These are phyloP conservation scores for Pyrenophora seminiperda DNA, from an alignment of 2,329 filamentous ascomycete genomes.

Conservation along the genomic window DNA sequence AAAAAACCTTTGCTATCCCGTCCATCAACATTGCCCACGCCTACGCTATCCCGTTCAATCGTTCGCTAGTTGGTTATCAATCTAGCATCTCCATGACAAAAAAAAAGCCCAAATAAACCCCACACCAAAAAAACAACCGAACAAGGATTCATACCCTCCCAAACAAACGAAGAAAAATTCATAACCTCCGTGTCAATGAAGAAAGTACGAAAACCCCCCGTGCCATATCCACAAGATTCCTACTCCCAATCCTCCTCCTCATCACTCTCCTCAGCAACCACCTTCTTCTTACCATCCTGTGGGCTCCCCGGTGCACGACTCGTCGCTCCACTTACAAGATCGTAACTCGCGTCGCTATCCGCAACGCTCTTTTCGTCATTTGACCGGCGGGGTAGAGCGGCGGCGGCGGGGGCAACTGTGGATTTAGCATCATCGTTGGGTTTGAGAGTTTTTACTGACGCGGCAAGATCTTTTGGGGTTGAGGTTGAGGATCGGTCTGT, in stretches of 20 bases:
- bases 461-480: slow-evolving; percentile 28
- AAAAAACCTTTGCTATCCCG: too few species aligned
- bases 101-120: too few species aligned
- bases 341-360: slow-evolving; percentile 95
- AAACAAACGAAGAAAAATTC: neutral
- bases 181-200: neutral
- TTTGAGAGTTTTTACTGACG: slow-evolving; percentile 49
- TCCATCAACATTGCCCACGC: too few species aligned
- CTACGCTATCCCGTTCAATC: too few species aligned
- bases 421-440: slow-evolving; percentile 45
- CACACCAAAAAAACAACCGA: too few species aligned
- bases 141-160: too few species aligned
- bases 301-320: slow-evolving; percentile 76
- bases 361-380: slow-evolving; percentile 78
- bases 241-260: slow-evolving; percentile 76
- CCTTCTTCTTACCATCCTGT: slow-evolving; percentile 57
- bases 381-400: slow-evolving; percentile 63
- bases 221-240: neutral
- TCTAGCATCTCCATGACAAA: too few species aligned
- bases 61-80: too few species aligned
- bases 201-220: neutral
- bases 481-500: slow-evolving; percentile 59
- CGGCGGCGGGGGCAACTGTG: slow-evolving; percentile 68
- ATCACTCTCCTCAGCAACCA: slow-evolving; percentile 64
- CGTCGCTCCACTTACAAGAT: slow-evolving; percentile 76